Conservation (phyloP, 2,329 filamentous ascomycete species). For the Arachnomyces sp. region DNA sequence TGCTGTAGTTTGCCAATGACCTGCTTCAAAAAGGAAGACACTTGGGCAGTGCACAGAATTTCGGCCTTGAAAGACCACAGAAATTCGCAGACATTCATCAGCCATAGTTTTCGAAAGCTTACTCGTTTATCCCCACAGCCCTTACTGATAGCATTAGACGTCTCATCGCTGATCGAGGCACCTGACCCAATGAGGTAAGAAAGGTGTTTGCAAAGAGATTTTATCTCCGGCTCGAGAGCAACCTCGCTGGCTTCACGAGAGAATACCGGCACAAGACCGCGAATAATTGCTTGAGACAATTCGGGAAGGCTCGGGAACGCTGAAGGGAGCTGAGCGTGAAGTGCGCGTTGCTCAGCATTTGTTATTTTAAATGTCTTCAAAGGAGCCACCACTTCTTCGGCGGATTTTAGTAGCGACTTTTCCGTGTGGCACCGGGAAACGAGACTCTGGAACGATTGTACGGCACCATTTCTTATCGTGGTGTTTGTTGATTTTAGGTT, state of each 20-base stretch:
- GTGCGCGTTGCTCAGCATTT: constrained; percentile 71
- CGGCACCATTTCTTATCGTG: constrained; percentile 64
- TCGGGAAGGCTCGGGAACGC: constrained; percentile 52
- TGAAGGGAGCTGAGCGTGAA: constrained; percentile 73
- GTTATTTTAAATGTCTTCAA: constrained; percentile 78
- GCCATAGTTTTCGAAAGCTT: constrained; percentile 69
- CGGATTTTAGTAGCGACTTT: constrained; percentile 55
- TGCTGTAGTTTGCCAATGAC: constrained; percentile 47
- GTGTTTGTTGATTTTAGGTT: constrained; percentile 87
- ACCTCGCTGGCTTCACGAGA: constrained; percentile 83
- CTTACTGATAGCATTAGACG: constrained; percentile 66
- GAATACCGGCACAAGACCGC: constrained; percentile 59
- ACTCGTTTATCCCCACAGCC: constrained; percentile 80
- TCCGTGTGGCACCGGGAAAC: constrained; percentile 54
- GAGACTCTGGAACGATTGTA: constrained; percentile 65
- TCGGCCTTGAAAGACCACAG: constrained; percentile 50
- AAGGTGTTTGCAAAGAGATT: constrained; percentile 59
- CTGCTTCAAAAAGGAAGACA: constrained; percentile 40
- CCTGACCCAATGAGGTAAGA: constrained; percentile 54
- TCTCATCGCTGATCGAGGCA: constrained; percentile 54
- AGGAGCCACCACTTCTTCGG: constrained; percentile 68
- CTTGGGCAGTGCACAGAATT: constrained; percentile 41
- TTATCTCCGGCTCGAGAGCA: constrained; percentile 67
- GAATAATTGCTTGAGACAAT: constrained; percentile 58
- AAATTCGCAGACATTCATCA: constrained; percentile 62